Evolutionary conservation across 257 asterid genomes (phyloP).

Genomic region (Capsicum rhomboideum): DNA sequence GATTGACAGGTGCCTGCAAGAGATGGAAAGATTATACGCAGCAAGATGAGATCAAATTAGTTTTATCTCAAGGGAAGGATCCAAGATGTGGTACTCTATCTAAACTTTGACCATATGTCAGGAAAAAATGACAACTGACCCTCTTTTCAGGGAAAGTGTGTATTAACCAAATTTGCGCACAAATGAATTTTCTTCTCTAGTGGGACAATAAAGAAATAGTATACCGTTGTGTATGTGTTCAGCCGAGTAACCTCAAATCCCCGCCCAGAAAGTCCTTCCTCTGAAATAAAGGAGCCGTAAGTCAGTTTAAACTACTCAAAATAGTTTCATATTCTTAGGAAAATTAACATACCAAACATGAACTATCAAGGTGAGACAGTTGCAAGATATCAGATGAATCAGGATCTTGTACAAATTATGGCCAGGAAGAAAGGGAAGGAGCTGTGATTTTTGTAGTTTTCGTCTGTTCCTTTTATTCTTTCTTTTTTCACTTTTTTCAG

Average conservation of each 20-base stretch:
- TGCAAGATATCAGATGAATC: neutral
- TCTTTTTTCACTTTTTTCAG: neutral
- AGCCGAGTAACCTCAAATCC: slow-evolving; percentile 86
- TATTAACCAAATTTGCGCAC: neutral
- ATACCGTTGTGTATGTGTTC: slow-evolving; percentile 94
- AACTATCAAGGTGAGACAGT: neutral
- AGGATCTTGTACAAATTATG: neutral
- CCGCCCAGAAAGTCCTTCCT: slow-evolving; percentile 78
- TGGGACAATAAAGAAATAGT: neutral
- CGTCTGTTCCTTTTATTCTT: neutral
- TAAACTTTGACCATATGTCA: neutral
- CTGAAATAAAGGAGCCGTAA: slow-evolving; percentile 30
- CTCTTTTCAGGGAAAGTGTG: neutral
- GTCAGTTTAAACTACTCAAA: neutral
- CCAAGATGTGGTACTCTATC: neutral
- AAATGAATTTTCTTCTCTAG: neutral
- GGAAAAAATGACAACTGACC: neutral
- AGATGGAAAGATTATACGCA: slow-evolving; percentile 1
- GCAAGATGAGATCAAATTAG: neutral
- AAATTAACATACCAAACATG: neutral
- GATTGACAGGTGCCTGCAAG: slow-evolving; percentile 45
- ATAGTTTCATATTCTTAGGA: neutral
- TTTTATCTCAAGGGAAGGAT: neutral
- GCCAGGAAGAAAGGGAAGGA: neutral
- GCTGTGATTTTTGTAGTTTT: neutral